Base-by-base conservation (phyloP, 1,284 basidiomycete genomes). In the Moesziomyces sp. region DNA sequence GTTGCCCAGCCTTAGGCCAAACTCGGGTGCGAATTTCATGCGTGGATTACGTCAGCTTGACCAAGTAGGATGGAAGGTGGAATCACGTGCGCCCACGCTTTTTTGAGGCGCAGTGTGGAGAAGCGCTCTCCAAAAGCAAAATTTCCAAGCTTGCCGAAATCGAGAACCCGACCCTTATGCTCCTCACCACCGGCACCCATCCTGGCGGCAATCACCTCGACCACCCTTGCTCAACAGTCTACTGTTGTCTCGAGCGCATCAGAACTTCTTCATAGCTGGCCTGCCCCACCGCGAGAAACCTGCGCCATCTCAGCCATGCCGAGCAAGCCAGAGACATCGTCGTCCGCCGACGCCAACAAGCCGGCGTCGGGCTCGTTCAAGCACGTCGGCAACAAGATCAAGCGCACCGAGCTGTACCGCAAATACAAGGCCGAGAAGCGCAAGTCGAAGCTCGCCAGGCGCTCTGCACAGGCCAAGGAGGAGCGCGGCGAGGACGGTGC, bases 401-500 rank as follows among this genome's bases (percentile, higher is more conserved):
- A 85, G 46, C 76, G 85, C 5, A 78, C 81, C 13, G 78, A 84
- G 51, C 52, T 83, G 24, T 80, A 81, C 48, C 75, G 74, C 30
- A 95, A 93, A 85, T 87, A 87, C 52, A 94, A 92, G 85, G 90
- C 90, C 81, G 89, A 90, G 14, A 94, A 93, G 84, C 87, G 86
- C 40, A 92, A 96, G 84, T 88, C 87, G 47, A 97, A 94, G 85
- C 87, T 98, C 42, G 88, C 92, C 83, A 88, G 89, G 66, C 87
- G 96, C 62, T 88, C 96, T 46, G 91, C 90, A 16, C 88, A 62
- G 46, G 80, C 78, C 16, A 81, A 82, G 52, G 82, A 79, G 49
- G 82, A 82, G 58, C 68, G 72, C 86, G 70, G 91, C 89, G 48
- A 92, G 91, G 85, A 85, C 86, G 55, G 93, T 92, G 83, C 89